Evolutionary conservation across 805 yeast species (phyloP), one percentile per base, ranked within the genome.

Genomic region (Saccharomycopsis babjevae): DNA sequence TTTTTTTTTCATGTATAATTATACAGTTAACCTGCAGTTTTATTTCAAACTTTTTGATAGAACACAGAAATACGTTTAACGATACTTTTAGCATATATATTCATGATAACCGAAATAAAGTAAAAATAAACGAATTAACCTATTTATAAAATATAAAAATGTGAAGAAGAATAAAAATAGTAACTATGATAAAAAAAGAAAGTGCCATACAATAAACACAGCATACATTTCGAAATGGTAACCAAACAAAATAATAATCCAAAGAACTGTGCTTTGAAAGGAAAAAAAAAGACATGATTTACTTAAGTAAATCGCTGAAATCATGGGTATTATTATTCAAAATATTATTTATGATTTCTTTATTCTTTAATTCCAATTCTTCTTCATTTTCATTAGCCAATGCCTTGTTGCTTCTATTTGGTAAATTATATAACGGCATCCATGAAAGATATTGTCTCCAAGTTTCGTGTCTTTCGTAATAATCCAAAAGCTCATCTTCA

Each of bases 341-440:
- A 6, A 43, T 32, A 20, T 56, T 34, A n/a, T 56, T 56, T 22
- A 34, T 18, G 15, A 54, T n/a, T 30, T 40, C 42, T n/a, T 30
- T 18, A 54, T 58, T 46, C 10, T 38, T 34, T 39, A 20, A 15
- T 28, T 36, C 40, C 16, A 18, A 50, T 7, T 58, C 46, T 5
- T 34, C 42, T 10, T 50, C 39, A 22, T 10, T 50, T 20, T 40
- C 38, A 11, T 39, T 43, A 3, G 30, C 11, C n/a, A 28, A 28
- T 18, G 34, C 59, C 5, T 59, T n/a, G 13, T 34, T 34, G 2
- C 28, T 52, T 8, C 13, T 40, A 16, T 50, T 42, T 18, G 85
- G 84, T 32, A 82, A 68, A 28, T 66, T 65, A 67, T 75, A 81
- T 28, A 80, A 68, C 2, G 86, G 86, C 42, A 82, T 63, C 66